Evolutionary conservation across 192 early-diverging fungal genomes (phyloP).

Genomic region (Linnemannia exigua): DNA sequence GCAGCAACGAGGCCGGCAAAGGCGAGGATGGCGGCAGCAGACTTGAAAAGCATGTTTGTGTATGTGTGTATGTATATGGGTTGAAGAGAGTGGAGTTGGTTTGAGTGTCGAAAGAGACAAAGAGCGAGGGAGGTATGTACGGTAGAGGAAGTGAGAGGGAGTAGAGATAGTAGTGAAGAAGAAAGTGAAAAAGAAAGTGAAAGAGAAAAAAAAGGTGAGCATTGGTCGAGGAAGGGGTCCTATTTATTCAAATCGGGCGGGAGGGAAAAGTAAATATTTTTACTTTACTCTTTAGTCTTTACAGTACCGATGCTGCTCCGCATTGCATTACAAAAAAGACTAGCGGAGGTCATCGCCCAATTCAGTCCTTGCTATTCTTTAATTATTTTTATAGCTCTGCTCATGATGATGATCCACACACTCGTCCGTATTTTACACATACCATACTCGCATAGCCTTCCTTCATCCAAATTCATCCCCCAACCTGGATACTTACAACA

Average conservation of each 20-base stretch:
- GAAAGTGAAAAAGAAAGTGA: conserved; percentile 20
- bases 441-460: no score
- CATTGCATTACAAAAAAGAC: no score
- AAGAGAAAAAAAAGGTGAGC: conserved; percentile 12
- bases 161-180: conserved; percentile 10
- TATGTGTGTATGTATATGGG: background rate
- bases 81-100: background rate
- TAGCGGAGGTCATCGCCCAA: no score
- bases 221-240: conserved; percentile 19
- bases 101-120: background rate
- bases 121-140: background rate
- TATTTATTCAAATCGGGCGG: conserved; percentile 2
- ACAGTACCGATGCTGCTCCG: no score
- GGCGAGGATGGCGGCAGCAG: conserved; percentile 43
- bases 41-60: conserved; percentile 56
- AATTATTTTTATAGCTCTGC: no score
- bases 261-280: background rate
- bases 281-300: no score
- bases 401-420: no score
- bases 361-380: no score
- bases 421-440: no score
- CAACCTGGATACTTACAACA: no score
- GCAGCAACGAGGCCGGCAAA: conserved; percentile 47
- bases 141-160: conserved; percentile 6
- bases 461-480: no score